These are phyloP conservation scores for Yarrowia phangngaensis DNA, from an alignment of 805 yeast genomes.

Conservation along the genomic window DNA sequence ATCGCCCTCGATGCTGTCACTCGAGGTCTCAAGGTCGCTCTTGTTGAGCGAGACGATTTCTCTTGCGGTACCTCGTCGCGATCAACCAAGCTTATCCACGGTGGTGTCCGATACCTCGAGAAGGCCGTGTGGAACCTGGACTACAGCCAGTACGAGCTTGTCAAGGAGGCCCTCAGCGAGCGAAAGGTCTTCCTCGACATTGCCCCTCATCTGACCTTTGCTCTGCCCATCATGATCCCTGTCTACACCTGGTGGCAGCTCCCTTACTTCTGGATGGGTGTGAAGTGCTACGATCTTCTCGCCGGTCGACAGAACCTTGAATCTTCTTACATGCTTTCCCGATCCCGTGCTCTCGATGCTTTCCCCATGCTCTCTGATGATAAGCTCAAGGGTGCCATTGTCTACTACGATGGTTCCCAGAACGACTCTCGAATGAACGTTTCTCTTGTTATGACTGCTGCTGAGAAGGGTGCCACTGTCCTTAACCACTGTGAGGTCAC, in stretches of 20 bases:
- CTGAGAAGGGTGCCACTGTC: constrained; percentile 82
- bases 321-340: constrained; percentile 67
- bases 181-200: constrained; percentile 80
- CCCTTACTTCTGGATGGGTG: constrained; percentile 89
- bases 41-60: constrained; percentile 83
- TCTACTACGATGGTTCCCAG: constrained; percentile 92
- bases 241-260: constrained; percentile 94
- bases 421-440: constrained; percentile 90
- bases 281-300: constrained; percentile 85
- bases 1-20: constrained; percentile 87
- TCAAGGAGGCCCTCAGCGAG: constrained; percentile 83
- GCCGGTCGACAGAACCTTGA: constrained; percentile 87
- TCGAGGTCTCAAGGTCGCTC: constrained; percentile 83
- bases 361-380: constrained; percentile 84
- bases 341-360: constrained; percentile 59
- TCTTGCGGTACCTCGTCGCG: constrained; percentile 92
- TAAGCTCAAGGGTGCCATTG: constrained; percentile 81
- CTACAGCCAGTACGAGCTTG: constrained; percentile 82
- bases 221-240: constrained; percentile 93
- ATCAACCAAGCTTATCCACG: constrained; percentile 95
- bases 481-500: constrained; percentile 81
- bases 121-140: constrained; percentile 91
- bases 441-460: constrained; percentile 79
- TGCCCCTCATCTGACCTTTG: constrained; percentile 85
- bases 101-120: constrained; percentile 93